These are phyloP conservation scores for Elongisporangium senticosum DNA, from an alignment of 352 stramenopile species.

Conservation along the genomic window DNA sequence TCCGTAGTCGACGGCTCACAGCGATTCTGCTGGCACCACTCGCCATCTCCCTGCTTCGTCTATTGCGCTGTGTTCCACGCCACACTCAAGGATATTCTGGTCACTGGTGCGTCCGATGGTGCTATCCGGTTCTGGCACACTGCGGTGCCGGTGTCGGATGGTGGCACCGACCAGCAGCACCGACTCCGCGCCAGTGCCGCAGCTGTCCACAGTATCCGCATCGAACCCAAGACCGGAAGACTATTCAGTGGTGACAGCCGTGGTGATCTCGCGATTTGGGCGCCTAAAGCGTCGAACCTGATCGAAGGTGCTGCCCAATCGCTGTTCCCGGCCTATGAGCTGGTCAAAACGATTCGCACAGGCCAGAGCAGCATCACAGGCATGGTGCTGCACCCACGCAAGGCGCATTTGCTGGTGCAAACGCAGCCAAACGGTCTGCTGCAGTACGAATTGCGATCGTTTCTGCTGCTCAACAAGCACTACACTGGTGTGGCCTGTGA, in stretches of 20 bases:
- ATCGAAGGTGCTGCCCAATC: not conserved
- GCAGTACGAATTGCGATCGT: slow-evolving; percentile 72
- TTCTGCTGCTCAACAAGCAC: slow-evolving; percentile 65
- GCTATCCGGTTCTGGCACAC: slow-evolving; percentile 25
- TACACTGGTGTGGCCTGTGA: slow-evolving; percentile 49
- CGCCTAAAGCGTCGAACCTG: not conserved
- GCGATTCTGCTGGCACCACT: slow-evolving; percentile 46
- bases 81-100: slow-evolving; percentile 17
- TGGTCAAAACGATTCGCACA: slow-evolving; percentile 48
- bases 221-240: slow-evolving; percentile 33
- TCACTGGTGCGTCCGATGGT: slow-evolving; percentile 53
- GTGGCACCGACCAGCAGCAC: not conserved
- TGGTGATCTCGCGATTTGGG: not conserved
- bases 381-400: slow-evolving; percentile 57
- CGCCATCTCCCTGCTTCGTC: slow-evolving; percentile 48
- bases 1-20: slow-evolving; percentile 2
- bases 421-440: slow-evolving; percentile 55
- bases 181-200: slow-evolving; percentile 17
- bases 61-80: slow-evolving; percentile 58
- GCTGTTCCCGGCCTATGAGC: slow-evolving; percentile 16
- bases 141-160: not conserved
- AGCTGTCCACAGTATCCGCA: slow-evolving; percentile 44
- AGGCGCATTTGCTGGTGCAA: slow-evolving; percentile 59
- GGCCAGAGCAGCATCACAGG: slow-evolving; percentile 43
- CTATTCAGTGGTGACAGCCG: slow-evolving; percentile 52